Base-by-base conservation (phyloP, 2,329 filamentous ascomycete species). In the Dothidotthia symphoricarpi region DNA sequence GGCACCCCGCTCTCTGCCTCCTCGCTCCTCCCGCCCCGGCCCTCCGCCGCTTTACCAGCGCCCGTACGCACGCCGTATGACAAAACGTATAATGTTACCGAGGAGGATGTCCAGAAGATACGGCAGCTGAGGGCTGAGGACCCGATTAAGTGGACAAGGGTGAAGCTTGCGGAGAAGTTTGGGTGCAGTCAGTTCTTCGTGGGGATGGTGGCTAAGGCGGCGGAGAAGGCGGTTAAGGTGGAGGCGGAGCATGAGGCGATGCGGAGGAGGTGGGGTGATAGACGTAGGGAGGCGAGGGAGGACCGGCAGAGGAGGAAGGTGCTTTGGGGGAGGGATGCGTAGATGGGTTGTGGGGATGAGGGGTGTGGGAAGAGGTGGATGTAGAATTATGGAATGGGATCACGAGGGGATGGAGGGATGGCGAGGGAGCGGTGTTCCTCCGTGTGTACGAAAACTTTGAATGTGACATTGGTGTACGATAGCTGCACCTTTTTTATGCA, bases 161-260 rank as follows among this genome's bases (percentile, higher is more conserved):
- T 71, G 39, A 73, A 71, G 54, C 60, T 85, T 47, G 80, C 82
- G 26, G 75, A 80, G 61, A 77, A 75, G 56, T 85, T 82, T 58
- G 73, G 76, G 5, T 84, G 81, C 63, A 80, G 74, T 39, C 71
- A 76, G 40, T 75, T 83, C 34, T 84, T 85, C 49, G 74, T 83
- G 30, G 75, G 75, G 8, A 70, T 82, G 69, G 76, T 81, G 46
- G 76, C 75, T 19, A 75, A 74, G 43, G 57, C 51, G 28, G 51
- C 61, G 37, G 64, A 60, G 38, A 69, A 70, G 61, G 67, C 64
- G 42, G 61, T 64, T 50, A 51, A 61, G 43, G 68, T 72, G 9
- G 63, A 64, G 27, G 74, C 45, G 71, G 75, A 67, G 50, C 58
- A 80, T 53, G 74, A 77, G 55, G 72, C 66, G 31, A 71, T 77